Evolutionary conservation across 2,329 filamentous ascomycete genomes (phyloP).

Genomic region (Chaetomium sp.): DNA sequence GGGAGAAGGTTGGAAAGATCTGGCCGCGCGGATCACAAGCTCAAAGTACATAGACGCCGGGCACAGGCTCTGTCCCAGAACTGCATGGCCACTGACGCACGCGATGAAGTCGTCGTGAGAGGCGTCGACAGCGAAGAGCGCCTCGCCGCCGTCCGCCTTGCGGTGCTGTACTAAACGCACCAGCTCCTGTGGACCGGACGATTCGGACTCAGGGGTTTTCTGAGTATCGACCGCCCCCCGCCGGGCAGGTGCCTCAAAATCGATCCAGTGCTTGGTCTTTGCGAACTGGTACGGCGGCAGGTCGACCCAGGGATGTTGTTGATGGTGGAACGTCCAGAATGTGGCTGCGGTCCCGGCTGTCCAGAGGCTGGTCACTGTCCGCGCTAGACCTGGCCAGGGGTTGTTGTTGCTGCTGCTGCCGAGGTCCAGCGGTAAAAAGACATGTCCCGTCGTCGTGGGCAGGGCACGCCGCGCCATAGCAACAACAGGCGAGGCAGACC

Average conservation of each 20-base stretch:
- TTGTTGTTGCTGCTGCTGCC: neutral
- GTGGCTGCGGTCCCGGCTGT: neutral
- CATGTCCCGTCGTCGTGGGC: neutral
- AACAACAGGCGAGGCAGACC: constrained; percentile 32
- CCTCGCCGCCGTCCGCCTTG: neutral
- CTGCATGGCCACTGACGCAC: neutral
- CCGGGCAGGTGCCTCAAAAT: neutral
- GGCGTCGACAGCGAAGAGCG: neutral
- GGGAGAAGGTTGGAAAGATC: neutral
- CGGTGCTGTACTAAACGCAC: neutral
- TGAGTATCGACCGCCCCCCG: neutral
- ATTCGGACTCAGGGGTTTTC: neutral
- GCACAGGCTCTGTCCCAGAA: neutral
- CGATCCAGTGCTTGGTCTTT: neutral
- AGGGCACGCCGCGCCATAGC: constrained; percentile 29
- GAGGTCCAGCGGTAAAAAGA: neutral
- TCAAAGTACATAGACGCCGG: constrained; percentile 2
- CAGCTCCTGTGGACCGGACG: neutral
- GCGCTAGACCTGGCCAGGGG: neutral
- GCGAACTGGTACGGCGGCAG: constrained; percentile 1
- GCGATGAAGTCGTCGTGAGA: neutral
- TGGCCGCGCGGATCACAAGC: neutral
- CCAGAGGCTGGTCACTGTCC: neutral
- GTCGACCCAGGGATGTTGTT: neutral
- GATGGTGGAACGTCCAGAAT: neutral